These are phyloP conservation scores for Melanopsichium pennsylvanicum DNA, from an alignment of 1,284 basidiomycete genomes.

Conservation along the genomic window DNA sequence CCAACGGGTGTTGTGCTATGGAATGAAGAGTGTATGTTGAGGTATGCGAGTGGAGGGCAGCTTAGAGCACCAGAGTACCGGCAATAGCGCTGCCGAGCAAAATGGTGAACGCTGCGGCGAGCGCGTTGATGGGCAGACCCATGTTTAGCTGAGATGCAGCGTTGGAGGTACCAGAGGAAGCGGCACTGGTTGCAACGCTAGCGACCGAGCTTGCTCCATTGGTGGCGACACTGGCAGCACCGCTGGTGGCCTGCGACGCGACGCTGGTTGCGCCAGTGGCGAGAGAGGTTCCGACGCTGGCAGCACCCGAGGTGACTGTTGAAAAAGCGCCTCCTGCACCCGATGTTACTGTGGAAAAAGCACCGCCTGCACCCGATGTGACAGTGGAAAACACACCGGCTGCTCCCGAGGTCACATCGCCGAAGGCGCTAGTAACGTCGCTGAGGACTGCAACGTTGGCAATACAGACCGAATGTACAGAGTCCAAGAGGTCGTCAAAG, in stretches of 20 bases:
- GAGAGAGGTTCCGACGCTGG: background rate
- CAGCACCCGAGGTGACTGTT: background rate
- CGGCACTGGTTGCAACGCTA: background rate
- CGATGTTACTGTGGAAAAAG: constrained; percentile 3
- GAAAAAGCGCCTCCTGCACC: constrained; percentile 1
- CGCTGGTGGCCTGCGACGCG: constrained; percentile 1
- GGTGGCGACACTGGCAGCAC: background rate
- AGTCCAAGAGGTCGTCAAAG: background rate
- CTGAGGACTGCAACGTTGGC: constrained; percentile 6
- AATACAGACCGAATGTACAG: no score
- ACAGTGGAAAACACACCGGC: constrained; percentile 8
- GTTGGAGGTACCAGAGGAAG: background rate
- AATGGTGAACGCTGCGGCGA: constrained; percentile 8
- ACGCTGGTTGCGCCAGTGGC: constrained; percentile 4
- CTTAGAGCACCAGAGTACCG: constrained; percentile 22
- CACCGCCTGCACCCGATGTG: constrained; percentile 11
- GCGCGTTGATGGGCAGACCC: constrained; percentile 6
- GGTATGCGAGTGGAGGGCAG: background rate
- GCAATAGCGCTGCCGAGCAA: constrained; percentile 18
- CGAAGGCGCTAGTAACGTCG: constrained; percentile 2
- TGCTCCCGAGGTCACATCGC: constrained; percentile 1
- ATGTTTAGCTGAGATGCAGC: background rate
- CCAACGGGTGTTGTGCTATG: no score
- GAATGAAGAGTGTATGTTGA: no score
- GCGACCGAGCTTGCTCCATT: background rate